Evolutionary conservation across 1,284 basidiomycete genomes (phyloP).

Genomic region (Ustilago trichophora): DNA sequence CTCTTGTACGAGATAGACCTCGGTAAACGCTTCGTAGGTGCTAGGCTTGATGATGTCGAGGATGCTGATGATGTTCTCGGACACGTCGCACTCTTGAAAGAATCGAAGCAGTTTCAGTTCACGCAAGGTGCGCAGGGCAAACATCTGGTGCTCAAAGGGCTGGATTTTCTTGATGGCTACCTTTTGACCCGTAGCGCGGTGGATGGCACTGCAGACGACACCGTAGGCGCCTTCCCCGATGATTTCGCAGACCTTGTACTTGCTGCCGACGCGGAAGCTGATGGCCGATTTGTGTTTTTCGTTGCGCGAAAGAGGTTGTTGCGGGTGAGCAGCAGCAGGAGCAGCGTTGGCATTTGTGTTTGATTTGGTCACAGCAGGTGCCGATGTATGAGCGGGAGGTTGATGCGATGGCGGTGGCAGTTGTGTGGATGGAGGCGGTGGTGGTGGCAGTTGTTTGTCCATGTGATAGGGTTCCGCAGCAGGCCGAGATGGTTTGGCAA

Average conservation of each 20-base stretch:
- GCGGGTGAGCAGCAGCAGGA: conserved; percentile 8
- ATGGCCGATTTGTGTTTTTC: conserved; percentile 40
- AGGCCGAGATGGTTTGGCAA: conserved; percentile 16
- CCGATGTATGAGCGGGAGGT: background rate
- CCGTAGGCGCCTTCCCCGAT: conserved; percentile 69
- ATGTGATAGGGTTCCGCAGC: conserved; percentile 11
- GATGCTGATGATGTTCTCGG: conserved; percentile 61
- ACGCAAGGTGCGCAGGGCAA: conserved; percentile 63
- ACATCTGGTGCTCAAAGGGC: conserved; percentile 67
- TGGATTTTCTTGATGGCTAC: conserved; percentile 68
- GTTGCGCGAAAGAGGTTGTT: conserved; percentile 11
- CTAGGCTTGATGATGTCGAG: conserved; percentile 59
- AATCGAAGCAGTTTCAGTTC: conserved; percentile 65
- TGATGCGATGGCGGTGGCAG: background rate
- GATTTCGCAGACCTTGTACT: conserved; percentile 67
- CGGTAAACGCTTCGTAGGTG: conserved; percentile 86
- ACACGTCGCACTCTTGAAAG: conserved; percentile 62
- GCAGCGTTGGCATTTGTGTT: conserved; percentile 3
- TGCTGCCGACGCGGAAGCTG: conserved; percentile 61
- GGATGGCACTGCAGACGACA: conserved; percentile 67
- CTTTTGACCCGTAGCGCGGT: conserved; percentile 65
- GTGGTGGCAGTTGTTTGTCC: conserved; percentile 11
- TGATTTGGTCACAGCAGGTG: background rate
- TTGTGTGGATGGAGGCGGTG: conserved; percentile 4
- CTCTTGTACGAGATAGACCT: conserved; percentile 80